Conservation (phyloP, 2,329 filamentous ascomycete species). For the Cladosporium phlei region DNA sequence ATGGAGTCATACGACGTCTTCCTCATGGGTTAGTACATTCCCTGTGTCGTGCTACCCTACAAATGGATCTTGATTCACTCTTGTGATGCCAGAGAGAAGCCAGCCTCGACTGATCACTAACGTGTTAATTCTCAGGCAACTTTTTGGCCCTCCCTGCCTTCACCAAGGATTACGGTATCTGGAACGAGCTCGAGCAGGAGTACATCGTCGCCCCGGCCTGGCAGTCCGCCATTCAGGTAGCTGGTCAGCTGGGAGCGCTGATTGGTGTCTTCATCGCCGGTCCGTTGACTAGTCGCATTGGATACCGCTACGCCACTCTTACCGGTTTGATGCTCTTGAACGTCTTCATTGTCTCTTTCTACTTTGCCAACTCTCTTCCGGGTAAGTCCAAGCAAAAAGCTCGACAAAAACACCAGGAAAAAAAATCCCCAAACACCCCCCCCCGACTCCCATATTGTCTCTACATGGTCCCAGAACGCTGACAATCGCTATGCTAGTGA, state of each 20-base stretch:
- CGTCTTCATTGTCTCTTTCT: constrained; percentile 56
- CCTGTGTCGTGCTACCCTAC: too few relatives aligned
- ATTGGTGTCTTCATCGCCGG: constrained; percentile 57
- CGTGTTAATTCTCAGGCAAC: too few relatives aligned
- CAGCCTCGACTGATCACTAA: too few relatives aligned
- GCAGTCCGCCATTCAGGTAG: constrained; percentile 54
- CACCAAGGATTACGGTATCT: constrained; percentile 43
- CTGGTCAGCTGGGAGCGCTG: constrained; percentile 55
- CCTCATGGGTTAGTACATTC: too few relatives aligned
- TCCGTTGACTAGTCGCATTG: constrained; percentile 54
- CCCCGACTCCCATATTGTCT: too few relatives aligned
- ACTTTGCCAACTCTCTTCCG: constrained; percentile 47
- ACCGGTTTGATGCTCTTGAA: constrained; percentile 53
- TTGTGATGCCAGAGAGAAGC: too few relatives aligned
- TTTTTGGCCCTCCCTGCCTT: constrained; percentile 54
- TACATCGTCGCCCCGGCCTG: constrained; percentile 49
- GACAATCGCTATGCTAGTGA: too few relatives aligned
- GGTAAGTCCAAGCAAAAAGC: too few relatives aligned
- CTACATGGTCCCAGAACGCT: too few relatives aligned
- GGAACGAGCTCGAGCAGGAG: neutral
- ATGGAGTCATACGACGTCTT: constrained; percentile 64
- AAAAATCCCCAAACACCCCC: too few relatives aligned
- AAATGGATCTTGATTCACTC: too few relatives aligned
- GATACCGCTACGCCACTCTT: constrained; percentile 57
- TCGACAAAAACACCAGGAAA: too few relatives aligned